Base-by-base conservation (phyloP, 768 basidiomycete species). In the Tulasnella sp. region DNA sequence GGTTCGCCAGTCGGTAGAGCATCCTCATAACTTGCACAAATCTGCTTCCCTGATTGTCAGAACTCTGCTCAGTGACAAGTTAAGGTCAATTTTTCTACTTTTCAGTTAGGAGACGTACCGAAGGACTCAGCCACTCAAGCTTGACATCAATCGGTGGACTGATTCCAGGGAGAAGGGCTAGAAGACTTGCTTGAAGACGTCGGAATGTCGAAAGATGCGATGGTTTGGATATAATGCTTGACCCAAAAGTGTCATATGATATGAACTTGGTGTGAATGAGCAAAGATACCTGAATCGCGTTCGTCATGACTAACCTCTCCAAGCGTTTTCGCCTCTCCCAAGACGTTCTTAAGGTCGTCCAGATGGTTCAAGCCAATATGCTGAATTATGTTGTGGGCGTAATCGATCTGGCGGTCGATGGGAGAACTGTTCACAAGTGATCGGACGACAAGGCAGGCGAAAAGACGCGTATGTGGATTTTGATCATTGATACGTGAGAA, bases 1-100 rank as follows among this genome's bases (percentile, higher is more conserved):
- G 69, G 58, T 81, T 88, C 5, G 77, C 77, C 16, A 87, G 60
- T 15, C 60, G 64, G 65, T 95, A 96, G 3, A 89, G 63, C 10
- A 66, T 62, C 27, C 78, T 74, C 65, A 79, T 72, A 51, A 89
- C 69, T n/a, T 63, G 59, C 20, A 81, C 70, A 59, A 80, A 88
- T 24, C 62, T 66, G 16, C 64, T 55, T 12, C 67, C 65, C 16
- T 62, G 51, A 12, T 61, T 58, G 34, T 59, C 57, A 40, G 57
- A 53, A 10, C n/a, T n/a, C 10, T 1, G 15, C 5, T 5, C 0
- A 27, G 33, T 3, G 10, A 24, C 44, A 13, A 51, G 48, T n/a
- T 6, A n/a, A 28, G 24, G 40, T 15, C 32, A 22, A n/a, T n/a
- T n/a, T n/a, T n/a, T n/a, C n/a, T n/a, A n/a, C n/a, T n/a, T n/a